Evolutionary conservation across 495 filamentous ascomycete species (phyloP).

Genomic region (Penicillium argentinense): DNA sequence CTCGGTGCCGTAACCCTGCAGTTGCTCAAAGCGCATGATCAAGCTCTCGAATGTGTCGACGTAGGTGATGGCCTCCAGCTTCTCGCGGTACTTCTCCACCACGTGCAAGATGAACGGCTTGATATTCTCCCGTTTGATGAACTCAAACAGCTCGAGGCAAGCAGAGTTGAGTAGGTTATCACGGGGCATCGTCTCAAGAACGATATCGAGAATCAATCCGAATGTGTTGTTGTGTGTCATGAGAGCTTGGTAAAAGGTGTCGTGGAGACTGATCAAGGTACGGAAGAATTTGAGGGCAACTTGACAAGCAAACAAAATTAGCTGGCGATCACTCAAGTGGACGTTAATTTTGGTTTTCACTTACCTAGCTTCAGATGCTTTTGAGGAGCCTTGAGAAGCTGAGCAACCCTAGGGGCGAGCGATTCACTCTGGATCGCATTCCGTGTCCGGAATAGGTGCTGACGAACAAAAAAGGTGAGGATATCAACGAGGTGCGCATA

Average conservation of each 20-base stretch:
- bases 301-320: slow-evolving; percentile 33
- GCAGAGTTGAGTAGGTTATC: slow-evolving; percentile 95
- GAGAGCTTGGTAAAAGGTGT: slow-evolving; percentile 89
- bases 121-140: slow-evolving; percentile 81
- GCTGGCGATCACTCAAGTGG: slow-evolving; percentile 19
- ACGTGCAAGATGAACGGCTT: slow-evolving; percentile 81
- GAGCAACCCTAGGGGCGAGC: slow-evolving; percentile 75
- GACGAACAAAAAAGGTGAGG: slow-evolving; percentile 89
- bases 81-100: slow-evolving; percentile 85
- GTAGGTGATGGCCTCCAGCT: slow-evolving; percentile 75
- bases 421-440: slow-evolving; percentile 82
- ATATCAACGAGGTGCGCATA: slow-evolving; percentile 93
- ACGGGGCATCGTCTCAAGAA: slow-evolving; percentile 88
- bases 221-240: slow-evolving; percentile 83
- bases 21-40: slow-evolving; percentile 77
- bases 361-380: slow-evolving; percentile 91
- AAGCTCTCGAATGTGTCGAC: slow-evolving; percentile 82
- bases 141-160: slow-evolving; percentile 94
- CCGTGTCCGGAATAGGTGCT: slow-evolving; percentile 82
- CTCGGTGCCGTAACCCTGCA: slow-evolving; percentile 63
- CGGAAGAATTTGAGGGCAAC: slow-evolving; percentile 95
- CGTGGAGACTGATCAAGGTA: slow-evolving; percentile 77
- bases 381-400: slow-evolving; percentile 80
- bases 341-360: no score
- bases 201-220: slow-evolving; percentile 82